A percentile compares a stretch with the other conserved stretches of the same genome.
These are phyloP conservation scores for Parachaetomium inaequale DNA, from an alignment of 495 filamentous ascomycete genomes.

Conservation along the genomic window DNA sequence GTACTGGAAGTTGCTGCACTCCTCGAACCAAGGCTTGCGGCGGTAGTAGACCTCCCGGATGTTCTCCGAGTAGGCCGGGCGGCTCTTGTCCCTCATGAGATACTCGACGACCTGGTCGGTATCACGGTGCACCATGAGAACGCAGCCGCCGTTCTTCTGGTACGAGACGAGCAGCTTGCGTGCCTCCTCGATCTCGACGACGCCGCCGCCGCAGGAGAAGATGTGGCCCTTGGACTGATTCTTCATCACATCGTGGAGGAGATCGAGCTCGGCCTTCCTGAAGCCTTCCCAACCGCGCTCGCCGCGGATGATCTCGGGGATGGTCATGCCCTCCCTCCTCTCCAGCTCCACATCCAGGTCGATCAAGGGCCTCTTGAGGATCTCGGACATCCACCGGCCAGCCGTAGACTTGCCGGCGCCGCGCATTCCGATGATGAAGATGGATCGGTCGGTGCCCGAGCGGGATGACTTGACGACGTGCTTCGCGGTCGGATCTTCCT, in stretches of 20 bases:
- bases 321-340: slow-evolving; percentile 61
- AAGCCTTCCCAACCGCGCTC: slow-evolving; percentile 84
- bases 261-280: slow-evolving; percentile 69
- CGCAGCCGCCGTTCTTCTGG: slow-evolving; percentile 77
- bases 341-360: slow-evolving; percentile 90
- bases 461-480: slow-evolving; percentile 39
- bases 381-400: slow-evolving; percentile 73
- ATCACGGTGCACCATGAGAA: slow-evolving; percentile 83
- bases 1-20: slow-evolving; percentile 95
- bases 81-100: slow-evolving; percentile 81
- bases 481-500: slow-evolving; percentile 49
- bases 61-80: slow-evolving; percentile 90
- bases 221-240: slow-evolving; percentile 73
- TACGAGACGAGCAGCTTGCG: slow-evolving; percentile 71
- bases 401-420: slow-evolving; percentile 96
- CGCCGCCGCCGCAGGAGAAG: slow-evolving; percentile 89
- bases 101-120: slow-evolving; percentile 86
- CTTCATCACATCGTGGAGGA: slow-evolving; percentile 67
- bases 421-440: slow-evolving; percentile 96
- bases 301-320: slow-evolving; percentile 76
- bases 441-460: slow-evolving; percentile 53
- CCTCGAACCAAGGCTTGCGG: slow-evolving; percentile 83
- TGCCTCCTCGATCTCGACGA: slow-evolving; percentile 84
- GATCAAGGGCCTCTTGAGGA: slow-evolving; percentile 71
- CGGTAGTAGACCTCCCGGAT: slow-evolving; percentile 91